Evolutionary conservation across 768 basidiomycete species (phyloP).

Genomic region (Mycena vulgaris): DNA sequence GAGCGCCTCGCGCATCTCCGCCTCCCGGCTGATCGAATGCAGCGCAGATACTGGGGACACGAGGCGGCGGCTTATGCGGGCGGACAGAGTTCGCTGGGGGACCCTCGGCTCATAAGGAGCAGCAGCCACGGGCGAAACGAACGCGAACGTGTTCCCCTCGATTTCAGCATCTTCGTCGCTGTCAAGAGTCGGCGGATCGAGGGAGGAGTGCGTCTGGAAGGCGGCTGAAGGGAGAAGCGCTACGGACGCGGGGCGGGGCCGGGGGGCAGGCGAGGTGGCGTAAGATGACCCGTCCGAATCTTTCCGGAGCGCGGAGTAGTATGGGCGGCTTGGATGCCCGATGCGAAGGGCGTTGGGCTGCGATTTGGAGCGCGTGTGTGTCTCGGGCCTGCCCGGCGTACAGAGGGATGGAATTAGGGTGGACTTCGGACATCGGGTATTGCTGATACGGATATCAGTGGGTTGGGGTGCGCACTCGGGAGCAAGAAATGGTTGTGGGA

Average conservation of each 20-base stretch:
- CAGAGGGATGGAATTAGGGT: not conserved
- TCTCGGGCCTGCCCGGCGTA: not conserved
- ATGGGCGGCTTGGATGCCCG: slow-evolving; percentile 26
- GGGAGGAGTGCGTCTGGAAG: not conserved
- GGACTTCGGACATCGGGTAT: not conserved
- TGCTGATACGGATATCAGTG: not conserved
- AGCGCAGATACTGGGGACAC: slow-evolving; percentile 21
- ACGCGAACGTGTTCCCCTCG: not conserved
- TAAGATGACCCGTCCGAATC: not conserved
- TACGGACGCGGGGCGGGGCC: slow-evolving; percentile 17
- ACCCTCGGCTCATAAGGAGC: not conserved
- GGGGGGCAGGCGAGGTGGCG: slow-evolving; percentile 15
- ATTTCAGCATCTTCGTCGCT: not conserved
- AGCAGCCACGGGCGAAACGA: slow-evolving; percentile 12
- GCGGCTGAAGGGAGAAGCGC: not conserved
- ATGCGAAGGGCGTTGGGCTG: slow-evolving; percentile 20
- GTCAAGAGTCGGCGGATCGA: not conserved
- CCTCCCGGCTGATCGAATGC: slow-evolving; percentile 14
- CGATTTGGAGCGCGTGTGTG: slow-evolving; percentile 30
- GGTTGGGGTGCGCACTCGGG: not conserved
- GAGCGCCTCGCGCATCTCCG: slow-evolving; percentile 25
- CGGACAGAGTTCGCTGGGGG: slow-evolving; percentile 14
- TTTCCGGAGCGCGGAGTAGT: slow-evolving; percentile 27
- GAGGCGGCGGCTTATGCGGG: slow-evolving; percentile 22
- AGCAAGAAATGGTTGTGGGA: not conserved